Percentiles rank a stretch among this genome's conserved stretches.
These are phyloP conservation scores for Emmonsia crescens DNA, from an alignment of 2,329 filamentous ascomycete species.

Conservation along the genomic window DNA sequence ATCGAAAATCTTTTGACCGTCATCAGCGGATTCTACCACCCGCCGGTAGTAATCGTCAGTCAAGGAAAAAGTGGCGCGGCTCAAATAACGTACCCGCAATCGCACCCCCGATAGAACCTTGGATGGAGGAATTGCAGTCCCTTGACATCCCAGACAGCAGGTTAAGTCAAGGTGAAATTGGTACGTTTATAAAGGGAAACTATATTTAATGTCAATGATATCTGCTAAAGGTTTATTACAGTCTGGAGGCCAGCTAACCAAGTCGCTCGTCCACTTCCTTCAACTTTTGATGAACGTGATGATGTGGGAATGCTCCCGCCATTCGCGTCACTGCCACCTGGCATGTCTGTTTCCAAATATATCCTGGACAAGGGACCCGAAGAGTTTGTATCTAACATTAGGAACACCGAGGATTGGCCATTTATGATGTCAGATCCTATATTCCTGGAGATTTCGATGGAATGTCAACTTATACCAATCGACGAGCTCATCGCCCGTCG, in stretches of 20 bases:
- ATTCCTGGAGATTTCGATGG: conserved; percentile 36
- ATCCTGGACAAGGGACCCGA: conserved; percentile 34
- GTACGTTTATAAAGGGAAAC: conserved; percentile 7
- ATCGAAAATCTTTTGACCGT: conserved; percentile 2
- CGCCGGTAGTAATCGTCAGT: neutral
- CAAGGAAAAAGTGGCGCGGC: conserved; percentile 7
- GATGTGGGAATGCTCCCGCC: conserved; percentile 17
- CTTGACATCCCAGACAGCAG: conserved; percentile 10
- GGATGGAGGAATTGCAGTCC: conserved; percentile 13
- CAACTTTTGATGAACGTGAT: conserved; percentile 18
- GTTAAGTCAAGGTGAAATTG: conserved; percentile 9
- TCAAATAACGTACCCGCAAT: conserved; percentile 7
- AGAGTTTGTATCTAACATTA: conserved; percentile 37
- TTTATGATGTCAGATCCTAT: conserved; percentile 40
- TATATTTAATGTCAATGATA: neutral
- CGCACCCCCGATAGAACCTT: conserved; percentile 11
- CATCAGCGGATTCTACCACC: neutral
- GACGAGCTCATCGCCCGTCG: conserved; percentile 34
- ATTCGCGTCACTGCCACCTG: conserved; percentile 17
- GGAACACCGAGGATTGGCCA: conserved; percentile 41
- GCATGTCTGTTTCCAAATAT: conserved; percentile 41
- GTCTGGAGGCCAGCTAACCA: conserved; percentile 15
- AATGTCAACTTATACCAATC: conserved; percentile 33
- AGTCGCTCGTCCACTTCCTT: conserved; percentile 19
- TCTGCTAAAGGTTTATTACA: conserved; percentile 11